A percentile compares a stretch with the other conserved stretches of the same genome.
These are phyloP conservation scores for Nigrospora oryzae DNA, from an alignment of 2,329 filamentous ascomycete genomes.

Conservation along the genomic window DNA sequence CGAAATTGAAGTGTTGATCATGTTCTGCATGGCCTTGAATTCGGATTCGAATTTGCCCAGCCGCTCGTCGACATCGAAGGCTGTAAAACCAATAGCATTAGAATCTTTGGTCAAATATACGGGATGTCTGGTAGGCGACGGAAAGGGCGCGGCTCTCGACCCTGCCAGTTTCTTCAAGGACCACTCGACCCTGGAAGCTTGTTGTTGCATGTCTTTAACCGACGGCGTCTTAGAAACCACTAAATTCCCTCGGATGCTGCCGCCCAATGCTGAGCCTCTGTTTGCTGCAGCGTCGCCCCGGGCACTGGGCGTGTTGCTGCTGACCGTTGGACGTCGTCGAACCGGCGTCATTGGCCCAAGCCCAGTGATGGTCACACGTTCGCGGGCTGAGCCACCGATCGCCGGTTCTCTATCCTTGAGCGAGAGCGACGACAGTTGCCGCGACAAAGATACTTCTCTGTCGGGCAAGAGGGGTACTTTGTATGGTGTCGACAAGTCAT, in stretches of 20 bases:
- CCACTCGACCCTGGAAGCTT: constrained; percentile 16
- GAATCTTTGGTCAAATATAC: constrained; percentile 64
- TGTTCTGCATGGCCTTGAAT: constrained; percentile 62
- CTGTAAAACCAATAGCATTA: constrained; percentile 57
- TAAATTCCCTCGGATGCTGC: constrained; percentile 8
- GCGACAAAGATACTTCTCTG: neutral
- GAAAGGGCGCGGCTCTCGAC: constrained; percentile 28
- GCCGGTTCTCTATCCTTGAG: too few species aligned
- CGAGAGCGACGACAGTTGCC: neutral
- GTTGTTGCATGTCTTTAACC: constrained; percentile 18
- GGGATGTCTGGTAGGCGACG: constrained; percentile 36
- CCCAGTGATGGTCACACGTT: too few species aligned
- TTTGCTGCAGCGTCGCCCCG: neutral
- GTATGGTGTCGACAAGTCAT: neutral
- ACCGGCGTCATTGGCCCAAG: too few species aligned
- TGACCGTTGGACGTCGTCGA: too few species aligned
- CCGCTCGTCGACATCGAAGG: constrained; percentile 71
- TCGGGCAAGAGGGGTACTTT: neutral
- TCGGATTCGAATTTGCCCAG: constrained; percentile 70
- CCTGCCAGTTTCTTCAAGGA: constrained; percentile 16
- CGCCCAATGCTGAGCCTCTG: constrained; percentile 5
- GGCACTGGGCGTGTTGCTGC: too few species aligned
- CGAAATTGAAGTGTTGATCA: constrained; percentile 60
- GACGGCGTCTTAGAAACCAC: constrained; percentile 24
- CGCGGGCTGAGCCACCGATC: too few species aligned